These are phyloP conservation scores for Tephrocybe sp. DNA, from an alignment of 768 basidiomycete species.

Conservation along the genomic window DNA sequence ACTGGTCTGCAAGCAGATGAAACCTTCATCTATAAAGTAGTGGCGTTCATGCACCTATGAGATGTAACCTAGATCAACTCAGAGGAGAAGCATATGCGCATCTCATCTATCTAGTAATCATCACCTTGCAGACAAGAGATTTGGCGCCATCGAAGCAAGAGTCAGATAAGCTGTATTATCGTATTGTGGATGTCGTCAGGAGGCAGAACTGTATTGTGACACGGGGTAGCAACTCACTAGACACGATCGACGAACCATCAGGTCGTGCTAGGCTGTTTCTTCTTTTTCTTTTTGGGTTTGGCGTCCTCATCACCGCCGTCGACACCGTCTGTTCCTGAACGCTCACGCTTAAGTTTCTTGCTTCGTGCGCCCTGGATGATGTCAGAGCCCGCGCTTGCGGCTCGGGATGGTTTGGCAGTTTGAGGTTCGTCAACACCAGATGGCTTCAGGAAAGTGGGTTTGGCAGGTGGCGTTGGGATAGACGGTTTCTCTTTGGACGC, in stretches of 20 bases:
- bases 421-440: conserved; percentile 55
- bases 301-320: conserved; percentile 21
- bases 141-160: not conserved
- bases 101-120: conserved; percentile 2
- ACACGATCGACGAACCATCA: not conserved
- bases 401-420: conserved; percentile 12
- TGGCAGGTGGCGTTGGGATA: not conserved
- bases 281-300: conserved; percentile 39
- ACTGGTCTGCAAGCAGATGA: not conserved
- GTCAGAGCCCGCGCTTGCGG: conserved; percentile 9
- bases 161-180: conserved; percentile 6
- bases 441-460: conserved; percentile 49
- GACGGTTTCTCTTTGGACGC: conserved; percentile 17
- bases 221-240: not conserved
- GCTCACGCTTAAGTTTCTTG: conserved; percentile 32
- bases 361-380: conserved; percentile 27
- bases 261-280: conserved; percentile 19
- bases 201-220: no score
- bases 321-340: conserved; percentile 18
- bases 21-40: no score
- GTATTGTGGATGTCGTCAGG: no score
- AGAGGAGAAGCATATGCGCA: not conserved
- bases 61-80: not conserved
- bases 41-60: no score
- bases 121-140: not conserved